Conservation (phyloP, 371 early-diverging fungal genomes). For the Mortierella sp. region DNA sequence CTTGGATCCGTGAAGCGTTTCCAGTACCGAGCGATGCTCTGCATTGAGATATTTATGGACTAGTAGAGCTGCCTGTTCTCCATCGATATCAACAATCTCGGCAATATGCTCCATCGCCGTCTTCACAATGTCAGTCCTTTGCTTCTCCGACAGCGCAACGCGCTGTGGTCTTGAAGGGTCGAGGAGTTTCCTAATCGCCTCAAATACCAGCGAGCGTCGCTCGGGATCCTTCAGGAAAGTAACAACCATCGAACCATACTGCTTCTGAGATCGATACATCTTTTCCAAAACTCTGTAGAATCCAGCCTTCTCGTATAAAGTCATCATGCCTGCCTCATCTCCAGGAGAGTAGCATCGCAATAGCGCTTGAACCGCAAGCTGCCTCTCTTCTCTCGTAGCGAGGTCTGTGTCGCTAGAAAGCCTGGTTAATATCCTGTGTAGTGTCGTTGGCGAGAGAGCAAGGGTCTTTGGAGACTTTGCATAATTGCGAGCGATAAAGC, state of each 20-base stretch:
- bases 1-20: constrained; percentile 64
- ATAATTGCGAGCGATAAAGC: constrained; percentile 76
- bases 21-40: constrained; percentile 73
- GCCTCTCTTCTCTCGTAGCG: constrained; percentile 71
- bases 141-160: constrained; percentile 59
- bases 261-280: constrained; percentile 70
- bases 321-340: constrained; percentile 68
- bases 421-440: constrained; percentile 70
- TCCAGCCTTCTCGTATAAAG: constrained; percentile 73
- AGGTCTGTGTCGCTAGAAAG: constrained; percentile 68
- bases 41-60: constrained; percentile 71
- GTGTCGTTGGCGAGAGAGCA: constrained; percentile 67
- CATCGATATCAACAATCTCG: constrained; percentile 78
- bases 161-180: constrained; percentile 56
- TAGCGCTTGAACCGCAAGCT: constrained; percentile 75
- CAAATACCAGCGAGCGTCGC: constrained; percentile 68
- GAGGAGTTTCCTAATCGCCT: constrained; percentile 68
- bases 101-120: constrained; percentile 74
- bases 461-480: constrained; percentile 76
- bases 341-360: constrained; percentile 72
- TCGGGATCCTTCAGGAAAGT: constrained; percentile 79
- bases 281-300: constrained; percentile 82
- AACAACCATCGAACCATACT: constrained; percentile 75
- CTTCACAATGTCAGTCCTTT: constrained; percentile 69
- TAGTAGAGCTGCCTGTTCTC: constrained; percentile 71